Evolutionary conservation across 805 yeast genomes (phyloP).

Genomic region (Ogataea sp.): DNA sequence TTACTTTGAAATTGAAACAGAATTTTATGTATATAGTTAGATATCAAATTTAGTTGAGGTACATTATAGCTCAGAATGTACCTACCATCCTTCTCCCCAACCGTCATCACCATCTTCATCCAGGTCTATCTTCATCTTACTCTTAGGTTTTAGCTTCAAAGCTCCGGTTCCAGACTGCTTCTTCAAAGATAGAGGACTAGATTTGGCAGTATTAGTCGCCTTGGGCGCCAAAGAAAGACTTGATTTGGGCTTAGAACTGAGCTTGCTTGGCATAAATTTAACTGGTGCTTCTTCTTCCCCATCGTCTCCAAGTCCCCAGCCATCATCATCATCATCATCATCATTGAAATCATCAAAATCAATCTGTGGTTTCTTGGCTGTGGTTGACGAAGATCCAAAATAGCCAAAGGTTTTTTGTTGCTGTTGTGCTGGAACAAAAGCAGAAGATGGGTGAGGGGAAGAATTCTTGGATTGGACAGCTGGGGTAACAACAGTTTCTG

Average conservation of each 20-base stretch:
- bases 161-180: constrained; percentile 1
- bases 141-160: constrained; percentile 17
- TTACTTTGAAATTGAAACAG: no score
- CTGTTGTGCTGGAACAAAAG: background rate
- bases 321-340: constrained; percentile 16
- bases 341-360: constrained; percentile 4
- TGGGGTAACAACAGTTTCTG: constrained; percentile 3
- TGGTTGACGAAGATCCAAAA: background rate
- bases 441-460: no score
- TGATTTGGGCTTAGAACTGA: no score
- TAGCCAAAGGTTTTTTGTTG: background rate
- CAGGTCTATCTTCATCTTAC: constrained; percentile 26
- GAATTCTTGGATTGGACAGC: constrained; percentile 1
- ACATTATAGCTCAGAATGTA: background rate
- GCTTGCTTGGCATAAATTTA: constrained; percentile 1
- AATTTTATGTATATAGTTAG: no score
- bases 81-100: constrained; percentile 39
- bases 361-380: background rate
- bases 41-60: background rate
- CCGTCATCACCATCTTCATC: constrained; percentile 29
- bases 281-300: constrained; percentile 9
- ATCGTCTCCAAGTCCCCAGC: constrained; percentile 23
- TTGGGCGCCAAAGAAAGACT: no score
- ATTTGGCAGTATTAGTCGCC: constrained; percentile 1
- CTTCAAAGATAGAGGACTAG: background rate